These are phyloP conservation scores for Fusarium cicatricum DNA, from an alignment of 2,329 filamentous ascomycete genomes.

Conservation along the genomic window DNA sequence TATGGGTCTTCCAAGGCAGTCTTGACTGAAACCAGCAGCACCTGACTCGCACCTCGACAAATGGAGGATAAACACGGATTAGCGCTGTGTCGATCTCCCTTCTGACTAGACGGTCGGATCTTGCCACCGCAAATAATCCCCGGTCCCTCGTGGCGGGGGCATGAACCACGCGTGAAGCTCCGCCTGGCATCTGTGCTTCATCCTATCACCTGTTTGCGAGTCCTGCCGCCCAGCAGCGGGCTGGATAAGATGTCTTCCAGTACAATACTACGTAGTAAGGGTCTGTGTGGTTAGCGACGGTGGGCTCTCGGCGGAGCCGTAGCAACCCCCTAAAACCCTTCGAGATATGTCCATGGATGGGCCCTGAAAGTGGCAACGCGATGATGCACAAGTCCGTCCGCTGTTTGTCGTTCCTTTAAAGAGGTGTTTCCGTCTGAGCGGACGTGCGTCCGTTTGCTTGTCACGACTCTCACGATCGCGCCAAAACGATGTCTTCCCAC, in stretches of 20 bases:
- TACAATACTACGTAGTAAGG: too few relatives aligned
- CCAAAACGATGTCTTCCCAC: slow-evolving; percentile 4
- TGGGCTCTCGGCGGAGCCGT: background rate
- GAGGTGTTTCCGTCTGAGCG: background rate
- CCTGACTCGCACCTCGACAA: slow-evolving; percentile 9
- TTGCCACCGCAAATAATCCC: background rate
- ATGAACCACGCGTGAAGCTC: background rate
- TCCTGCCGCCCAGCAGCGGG: too few relatives aligned
- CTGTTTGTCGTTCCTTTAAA: slow-evolving; percentile 1
- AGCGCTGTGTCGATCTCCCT: slow-evolving; percentile 1
- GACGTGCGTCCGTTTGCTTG: background rate
- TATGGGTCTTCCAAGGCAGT: background rate
- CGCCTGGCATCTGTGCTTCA: background rate
- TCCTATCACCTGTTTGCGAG: background rate
- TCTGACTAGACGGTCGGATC: background rate
- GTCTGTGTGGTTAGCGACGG: background rate
- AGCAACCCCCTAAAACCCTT: background rate
- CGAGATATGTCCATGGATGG: background rate
- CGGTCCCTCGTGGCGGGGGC: background rate
- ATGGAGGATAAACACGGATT: background rate
- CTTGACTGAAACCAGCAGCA: background rate
- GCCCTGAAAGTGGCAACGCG: background rate
- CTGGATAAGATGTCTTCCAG: too few relatives aligned
- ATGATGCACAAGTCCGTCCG: background rate
- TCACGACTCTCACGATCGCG: background rate